Base-by-base conservation (phyloP, 2,329 filamentous ascomycete genomes). In the Colletotrichum camelliae region DNA sequence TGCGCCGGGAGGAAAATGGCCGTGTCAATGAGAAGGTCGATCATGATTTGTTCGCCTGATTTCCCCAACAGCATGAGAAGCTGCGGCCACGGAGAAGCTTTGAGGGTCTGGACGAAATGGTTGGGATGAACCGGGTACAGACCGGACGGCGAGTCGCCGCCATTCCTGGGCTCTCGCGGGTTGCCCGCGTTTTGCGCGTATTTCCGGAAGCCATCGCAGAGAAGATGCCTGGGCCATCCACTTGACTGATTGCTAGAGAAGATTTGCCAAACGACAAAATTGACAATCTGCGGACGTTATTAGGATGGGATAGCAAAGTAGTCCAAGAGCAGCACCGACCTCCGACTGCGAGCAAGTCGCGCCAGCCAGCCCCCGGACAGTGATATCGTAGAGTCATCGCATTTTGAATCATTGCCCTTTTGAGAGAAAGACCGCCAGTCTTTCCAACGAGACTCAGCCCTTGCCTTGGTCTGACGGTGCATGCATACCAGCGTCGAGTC, bases 151-250 rank as follows among this genome's bases (percentile, higher is more conserved):
- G 79, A 31, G 29, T 66, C 31, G 4, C 31, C 31, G 6, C 31
- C 43, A 61, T n/a, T 39, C 4, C 48, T 43, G 31, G 82, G 39
- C 87, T 87, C 10, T 77, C 77, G 2, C 72, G 39, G 29, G 21
- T 71, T 75, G 15, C 82, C 78, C 7, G 81, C 80, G 7, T 77
- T 80, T 31, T 82, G 84, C 37, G 79, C 81, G 79, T 78, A 31
- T 85, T 82, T 91, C 79, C 93, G 91, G 80, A 93, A 98, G 29
- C 96, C 96, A 87, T 98, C 93, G 79, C 95, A 96, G 6, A 99
- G 89, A 7, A 98, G 81, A 84, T 98, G 95, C 67, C 91, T 90
- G 2, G 94, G 93, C 80, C 89, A 91, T 66, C 78, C 87, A 83
- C 74, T 84, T 85, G 33, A 83, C 80, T 82, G 37, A 88, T 85